Percentiles rank a stretch among this genome's conserved stretches.
Evolutionary conservation across 108 stramenopile species (phyloP).

Genomic region (Cyclotella distinguenda): DNA sequence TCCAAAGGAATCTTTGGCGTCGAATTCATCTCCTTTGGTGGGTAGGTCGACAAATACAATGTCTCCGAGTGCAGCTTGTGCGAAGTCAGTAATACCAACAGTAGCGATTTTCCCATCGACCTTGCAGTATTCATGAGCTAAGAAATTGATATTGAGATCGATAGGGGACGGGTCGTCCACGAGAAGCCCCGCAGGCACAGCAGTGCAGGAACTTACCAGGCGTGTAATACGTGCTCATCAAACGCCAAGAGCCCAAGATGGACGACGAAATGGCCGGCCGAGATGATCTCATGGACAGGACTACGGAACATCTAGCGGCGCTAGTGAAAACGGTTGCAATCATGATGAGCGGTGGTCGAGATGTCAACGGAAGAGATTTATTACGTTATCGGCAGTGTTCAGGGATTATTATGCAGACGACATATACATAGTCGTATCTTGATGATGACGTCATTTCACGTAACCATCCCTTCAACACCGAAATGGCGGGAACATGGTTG

Average conservation of each 20-base stretch:
- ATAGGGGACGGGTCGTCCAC: background rate
- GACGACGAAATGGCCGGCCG: slow-evolving; percentile 5
- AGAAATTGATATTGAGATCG: background rate
- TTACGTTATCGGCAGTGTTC: no score
- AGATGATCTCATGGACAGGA: slow-evolving; percentile 28
- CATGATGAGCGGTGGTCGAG: slow-evolving; percentile 7
- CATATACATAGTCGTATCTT: no score
- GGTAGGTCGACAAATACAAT: slow-evolving; percentile 98
- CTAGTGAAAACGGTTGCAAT: slow-evolving; percentile 26
- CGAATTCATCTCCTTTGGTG: slow-evolving; percentile 86
- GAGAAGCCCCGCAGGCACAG: background rate
- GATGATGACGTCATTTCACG: no score
- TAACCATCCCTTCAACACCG: no score
- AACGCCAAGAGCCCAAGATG: slow-evolving; percentile 20
- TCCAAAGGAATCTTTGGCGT: slow-evolving; percentile 89
- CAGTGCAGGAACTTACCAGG: slow-evolving; percentile 22
- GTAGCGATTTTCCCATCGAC: slow-evolving; percentile 91
- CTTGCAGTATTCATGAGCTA: slow-evolving; percentile 93
- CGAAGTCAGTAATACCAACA: slow-evolving; percentile 95
- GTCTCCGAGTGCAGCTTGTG: slow-evolving; percentile 94
- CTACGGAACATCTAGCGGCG: slow-evolving; percentile 32
- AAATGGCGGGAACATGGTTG: no score
- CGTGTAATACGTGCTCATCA: slow-evolving; percentile 46
- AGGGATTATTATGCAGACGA: no score
- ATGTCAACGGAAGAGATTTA: no score